Percentiles rank a stretch among this genome's conserved stretches.
Conservation (phyloP, 331 rosid genomes). For the Malus hybrid region DNA sequence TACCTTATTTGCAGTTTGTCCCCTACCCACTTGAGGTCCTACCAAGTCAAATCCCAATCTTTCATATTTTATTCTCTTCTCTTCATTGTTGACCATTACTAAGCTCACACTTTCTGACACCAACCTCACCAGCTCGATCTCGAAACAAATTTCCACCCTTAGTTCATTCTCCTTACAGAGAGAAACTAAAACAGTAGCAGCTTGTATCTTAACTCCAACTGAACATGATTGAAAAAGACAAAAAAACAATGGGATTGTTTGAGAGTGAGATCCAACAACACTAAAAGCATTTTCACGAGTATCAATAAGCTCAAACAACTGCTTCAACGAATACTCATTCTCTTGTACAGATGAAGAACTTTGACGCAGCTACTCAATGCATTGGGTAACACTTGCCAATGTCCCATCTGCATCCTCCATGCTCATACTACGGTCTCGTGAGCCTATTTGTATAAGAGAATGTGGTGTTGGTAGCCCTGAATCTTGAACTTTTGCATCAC, state of each 20-base stretch:
- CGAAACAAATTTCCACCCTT: slow-evolving; percentile 30
- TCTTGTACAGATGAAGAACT: slow-evolving; percentile 68
- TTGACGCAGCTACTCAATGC: slow-evolving; percentile 97
- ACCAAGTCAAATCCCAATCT: no score
- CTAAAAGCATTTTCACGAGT: slow-evolving; percentile 89
- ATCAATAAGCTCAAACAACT: slow-evolving; percentile 80
- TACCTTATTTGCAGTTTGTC: no score
- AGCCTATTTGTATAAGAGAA: slow-evolving; percentile 72
- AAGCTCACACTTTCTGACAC: no score
- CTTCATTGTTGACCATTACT: no score
- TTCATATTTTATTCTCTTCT: no score
- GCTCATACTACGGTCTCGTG: slow-evolving; percentile 83
- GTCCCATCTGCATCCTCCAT: slow-evolving; percentile 99
- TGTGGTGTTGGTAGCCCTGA: slow-evolving; percentile 96
- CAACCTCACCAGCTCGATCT: no score
- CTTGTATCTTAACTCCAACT: slow-evolving; percentile 85
- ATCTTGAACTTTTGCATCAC: slow-evolving; percentile 67
- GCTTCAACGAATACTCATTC: slow-evolving; percentile 87
- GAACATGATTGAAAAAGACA: slow-evolving; percentile 95
- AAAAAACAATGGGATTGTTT: slow-evolving; percentile 97
- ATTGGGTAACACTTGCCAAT: slow-evolving; percentile 96
- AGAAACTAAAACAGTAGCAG: slow-evolving; percentile 90
- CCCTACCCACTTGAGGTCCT: no score
- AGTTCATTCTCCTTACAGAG: slow-evolving; percentile 94
- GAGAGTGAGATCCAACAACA: slow-evolving; percentile 99